Conservation (phyloP, 2,329 filamentous ascomycete genomes). For the Anthostomella pinea region DNA sequence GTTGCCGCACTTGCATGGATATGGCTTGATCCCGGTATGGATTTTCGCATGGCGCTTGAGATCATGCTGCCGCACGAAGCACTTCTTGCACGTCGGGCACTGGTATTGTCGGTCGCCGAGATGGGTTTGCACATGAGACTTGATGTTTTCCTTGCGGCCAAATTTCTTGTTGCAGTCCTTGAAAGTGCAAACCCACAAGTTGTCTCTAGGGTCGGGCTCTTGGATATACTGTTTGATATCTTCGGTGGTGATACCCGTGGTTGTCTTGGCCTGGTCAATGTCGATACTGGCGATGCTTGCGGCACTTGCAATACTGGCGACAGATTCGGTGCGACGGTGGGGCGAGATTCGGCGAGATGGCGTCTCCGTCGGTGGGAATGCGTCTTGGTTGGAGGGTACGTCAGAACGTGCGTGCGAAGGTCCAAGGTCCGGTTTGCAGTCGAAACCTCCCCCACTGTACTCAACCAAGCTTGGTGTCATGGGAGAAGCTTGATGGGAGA, state of each 20-base stretch:
- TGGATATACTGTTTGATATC: constrained; percentile 76
- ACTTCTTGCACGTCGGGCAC: constrained; percentile 90
- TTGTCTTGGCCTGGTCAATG: constrained; percentile 63
- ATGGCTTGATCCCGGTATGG: constrained; percentile 92
- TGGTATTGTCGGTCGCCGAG: constrained; percentile 93
- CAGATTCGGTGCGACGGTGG: constrained; percentile 58
- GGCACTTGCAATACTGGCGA: constrained; percentile 56
- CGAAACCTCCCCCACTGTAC: constrained; percentile 42
- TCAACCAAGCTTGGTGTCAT: constrained; percentile 47
- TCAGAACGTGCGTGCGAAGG: constrained; percentile 19
- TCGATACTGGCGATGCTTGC: constrained; percentile 61
- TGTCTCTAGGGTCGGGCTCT: constrained; percentile 68
- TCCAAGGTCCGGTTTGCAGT: constrained; percentile 42
- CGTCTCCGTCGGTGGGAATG: constrained; percentile 23
- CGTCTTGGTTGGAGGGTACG: constrained; percentile 12
- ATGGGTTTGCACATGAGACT: constrained; percentile 96
- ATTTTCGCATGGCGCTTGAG: constrained; percentile 97
- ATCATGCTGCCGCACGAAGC: constrained; percentile 95
- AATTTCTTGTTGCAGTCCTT: constrained; percentile 84
- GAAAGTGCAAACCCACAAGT: constrained; percentile 76
- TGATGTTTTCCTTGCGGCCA: constrained; percentile 98
- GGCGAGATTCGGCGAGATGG: constrained; percentile 32
- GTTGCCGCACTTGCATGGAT: constrained; percentile 90
- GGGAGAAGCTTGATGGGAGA: constrained; percentile 52
- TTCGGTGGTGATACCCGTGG: constrained; percentile 83